Evolutionary conservation across 345 rosid species (phyloP), one percentile per base, ranked within the genome.

Genomic region (Sonneratia alba): DNA sequence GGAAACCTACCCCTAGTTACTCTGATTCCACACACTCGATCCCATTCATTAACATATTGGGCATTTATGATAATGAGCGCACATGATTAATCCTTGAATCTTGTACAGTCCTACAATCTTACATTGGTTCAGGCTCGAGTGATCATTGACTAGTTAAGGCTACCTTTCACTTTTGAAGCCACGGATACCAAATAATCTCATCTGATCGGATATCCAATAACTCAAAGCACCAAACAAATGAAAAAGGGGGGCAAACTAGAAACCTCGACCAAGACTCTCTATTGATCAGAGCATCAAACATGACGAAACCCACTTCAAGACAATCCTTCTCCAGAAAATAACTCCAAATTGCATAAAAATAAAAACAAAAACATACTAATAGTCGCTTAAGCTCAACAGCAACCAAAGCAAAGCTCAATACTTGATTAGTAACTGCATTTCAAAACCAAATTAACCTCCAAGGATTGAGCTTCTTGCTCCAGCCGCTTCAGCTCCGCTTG

Each of bases 401-500:
- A 67, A 34, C 21, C 47, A 49, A 43, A 62, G 47, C 61, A 10
- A 24, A 62, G 61, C 21, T 15, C 9, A 53, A 55, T 21, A 18
- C 56, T 53, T 48, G 69, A 53, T 59, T 27, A 55, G 36, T 22
- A 42, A 37, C 22, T 66, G 14, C 2, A 10, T 15, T 18, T 6
- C 22, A 0, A 59, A 21, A 67, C 37, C 34, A 71, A 42, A 34
- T 49, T 8, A 38, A 76, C 78, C 78, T 76, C 63, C 74, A 76
- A 55, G 71, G 68, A 76, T 67, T 68, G 67, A 62, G 74, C 67
- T 43, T 71, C 78, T 63, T 76, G 78, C 42, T 71, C 78, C 49
- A 76, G 71, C 63, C 74, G 65, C 74, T 76, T 76, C 59, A 71
- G 57, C 66, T 76, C 78, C 3, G 78, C 78, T 56, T 70, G 72